Evolutionary conservation across 2,329 filamentous ascomycete species (phyloP).

Genomic region (Cladosporium sp.): DNA sequence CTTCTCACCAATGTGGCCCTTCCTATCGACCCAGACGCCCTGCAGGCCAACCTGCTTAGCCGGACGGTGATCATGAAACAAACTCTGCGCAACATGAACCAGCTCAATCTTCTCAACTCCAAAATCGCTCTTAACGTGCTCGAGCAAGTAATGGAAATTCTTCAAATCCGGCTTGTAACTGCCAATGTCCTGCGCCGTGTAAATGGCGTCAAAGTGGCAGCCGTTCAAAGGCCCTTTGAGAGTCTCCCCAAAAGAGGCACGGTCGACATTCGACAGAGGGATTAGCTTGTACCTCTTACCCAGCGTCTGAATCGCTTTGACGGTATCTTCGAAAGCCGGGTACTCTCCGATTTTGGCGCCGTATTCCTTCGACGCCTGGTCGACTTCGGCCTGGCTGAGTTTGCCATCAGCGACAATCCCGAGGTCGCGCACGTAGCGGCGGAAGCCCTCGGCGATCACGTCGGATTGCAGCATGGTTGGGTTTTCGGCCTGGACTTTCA

Average conservation of each 20-base stretch:
- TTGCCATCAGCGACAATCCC: conserved; percentile 47
- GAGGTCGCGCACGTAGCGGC: conserved; percentile 27
- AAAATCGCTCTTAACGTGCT: conserved; percentile 49
- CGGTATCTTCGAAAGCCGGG: conserved; percentile 55
- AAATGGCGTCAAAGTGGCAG: conserved; percentile 57
- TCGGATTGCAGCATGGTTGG: conserved; percentile 57
- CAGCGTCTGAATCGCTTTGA: conserved; percentile 49
- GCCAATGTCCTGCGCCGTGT: conserved; percentile 67
- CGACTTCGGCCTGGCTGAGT: conserved; percentile 41
- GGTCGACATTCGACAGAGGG: conserved; percentile 58
- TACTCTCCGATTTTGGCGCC: conserved; percentile 50
- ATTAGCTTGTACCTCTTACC: conserved; percentile 53
- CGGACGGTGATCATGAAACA: conserved; percentile 63
- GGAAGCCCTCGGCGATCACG: conserved; percentile 37
- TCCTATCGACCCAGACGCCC: conserved; percentile 61
- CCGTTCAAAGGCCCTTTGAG: conserved; percentile 48
- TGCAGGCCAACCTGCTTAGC: conserved; percentile 56
- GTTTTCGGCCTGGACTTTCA: conserved; percentile 46
- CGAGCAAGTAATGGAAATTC: conserved; percentile 65
- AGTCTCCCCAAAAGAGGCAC: conserved; percentile 46
- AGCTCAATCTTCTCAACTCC: conserved; percentile 54
- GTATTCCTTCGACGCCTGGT: conserved; percentile 44
- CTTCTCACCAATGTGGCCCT: conserved; percentile 44
- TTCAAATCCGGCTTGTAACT: conserved; percentile 61
- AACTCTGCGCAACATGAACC: conserved; percentile 64